A percentile compares a stretch with the other conserved stretches of the same genome.
Conservation (phyloP, 2,329 filamentous ascomycete genomes). For the Cordyceps pruinosa region DNA sequence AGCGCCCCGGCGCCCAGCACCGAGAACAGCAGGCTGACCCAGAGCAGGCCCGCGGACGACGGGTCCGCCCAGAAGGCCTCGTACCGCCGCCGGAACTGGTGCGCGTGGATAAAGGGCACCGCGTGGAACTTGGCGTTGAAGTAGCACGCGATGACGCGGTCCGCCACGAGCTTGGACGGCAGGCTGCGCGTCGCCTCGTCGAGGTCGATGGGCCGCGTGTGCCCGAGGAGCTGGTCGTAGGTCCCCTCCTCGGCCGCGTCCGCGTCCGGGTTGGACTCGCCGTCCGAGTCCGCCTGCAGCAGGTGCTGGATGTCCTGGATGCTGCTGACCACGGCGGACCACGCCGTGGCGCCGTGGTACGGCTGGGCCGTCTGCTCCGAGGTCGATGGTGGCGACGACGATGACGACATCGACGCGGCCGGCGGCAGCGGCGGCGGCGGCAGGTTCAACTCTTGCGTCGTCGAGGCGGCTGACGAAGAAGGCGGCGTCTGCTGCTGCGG, state of each 20-base stretch:
- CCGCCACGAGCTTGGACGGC: slow-evolving; percentile 30
- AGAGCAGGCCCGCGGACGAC: slow-evolving; percentile 34
- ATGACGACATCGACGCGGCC: too few species aligned
- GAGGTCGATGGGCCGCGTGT: slow-evolving; percentile 21
- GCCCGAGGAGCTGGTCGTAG: slow-evolving; percentile 29
- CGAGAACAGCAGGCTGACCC: slow-evolving; percentile 45
- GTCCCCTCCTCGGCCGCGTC: slow-evolving; percentile 18
- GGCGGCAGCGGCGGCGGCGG: too few species aligned
- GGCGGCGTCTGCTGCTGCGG: not conserved
- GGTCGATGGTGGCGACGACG: not conserved
- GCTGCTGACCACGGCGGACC: slow-evolving; percentile 35
- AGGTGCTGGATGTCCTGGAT: slow-evolving; percentile 35
- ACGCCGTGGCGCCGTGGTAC: slow-evolving; percentile 34
- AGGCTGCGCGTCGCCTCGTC: slow-evolving; percentile 27
- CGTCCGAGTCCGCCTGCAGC: slow-evolving; percentile 18
- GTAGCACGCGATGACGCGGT: slow-evolving; percentile 31
- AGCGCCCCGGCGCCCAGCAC: slow-evolving; percentile 36
- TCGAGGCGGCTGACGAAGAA: not conserved
- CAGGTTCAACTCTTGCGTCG: not conserved
- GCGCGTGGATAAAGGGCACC: slow-evolving; percentile 32
- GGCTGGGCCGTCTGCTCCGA: slow-evolving; percentile 3
- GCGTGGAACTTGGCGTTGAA: slow-evolving; percentile 33
- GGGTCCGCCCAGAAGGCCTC: slow-evolving; percentile 40
- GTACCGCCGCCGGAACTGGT: slow-evolving; percentile 42
- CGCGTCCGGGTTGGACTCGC: slow-evolving; percentile 13